A percentile compares a stretch with the other conserved stretches of the same genome.
Evolutionary conservation across 495 filamentous ascomycete genomes (phyloP).

Genomic region (Aspergillus nanangensis): DNA sequence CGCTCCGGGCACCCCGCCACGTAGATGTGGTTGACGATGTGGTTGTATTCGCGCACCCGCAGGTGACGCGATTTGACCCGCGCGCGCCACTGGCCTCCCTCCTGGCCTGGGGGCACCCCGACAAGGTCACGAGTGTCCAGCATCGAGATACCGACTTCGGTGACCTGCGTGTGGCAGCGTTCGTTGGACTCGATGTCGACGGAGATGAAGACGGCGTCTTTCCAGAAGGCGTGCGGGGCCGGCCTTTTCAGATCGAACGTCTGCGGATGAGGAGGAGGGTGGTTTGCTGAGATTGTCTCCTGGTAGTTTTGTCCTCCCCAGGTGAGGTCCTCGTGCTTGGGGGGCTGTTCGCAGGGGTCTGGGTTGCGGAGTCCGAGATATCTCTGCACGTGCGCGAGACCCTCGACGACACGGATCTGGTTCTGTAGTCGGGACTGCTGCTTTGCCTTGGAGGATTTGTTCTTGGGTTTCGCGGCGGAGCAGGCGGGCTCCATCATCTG

Average conservation of each 20-base stretch:
- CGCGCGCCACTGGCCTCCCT: slow-evolving; percentile 58
- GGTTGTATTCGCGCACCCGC: slow-evolving; percentile 62
- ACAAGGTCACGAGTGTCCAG: slow-evolving; percentile 66
- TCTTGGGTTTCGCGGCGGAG: slow-evolving; percentile 39
- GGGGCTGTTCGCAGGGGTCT: slow-evolving; percentile 5
- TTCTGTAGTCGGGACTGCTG: slow-evolving; percentile 40
- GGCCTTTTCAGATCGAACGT: slow-evolving; percentile 29
- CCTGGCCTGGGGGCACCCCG: slow-evolving; percentile 51
- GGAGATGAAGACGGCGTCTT: slow-evolving; percentile 65
- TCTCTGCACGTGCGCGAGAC: slow-evolving; percentile 57
- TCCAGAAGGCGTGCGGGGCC: slow-evolving; percentile 42
- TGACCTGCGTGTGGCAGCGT: slow-evolving; percentile 53
- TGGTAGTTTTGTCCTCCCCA: slow-evolving; percentile 20
- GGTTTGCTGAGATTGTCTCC: slow-evolving; percentile 11
- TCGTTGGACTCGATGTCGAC: slow-evolving; percentile 85
- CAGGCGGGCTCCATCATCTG: slow-evolving; percentile 40
- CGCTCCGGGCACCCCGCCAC: slow-evolving; percentile 64
- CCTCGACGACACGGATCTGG: slow-evolving; percentile 42
- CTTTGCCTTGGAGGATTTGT: slow-evolving; percentile 43
- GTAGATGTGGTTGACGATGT: slow-evolving; percentile 59
- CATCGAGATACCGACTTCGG: slow-evolving; percentile 80
- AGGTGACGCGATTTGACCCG: slow-evolving; percentile 70
- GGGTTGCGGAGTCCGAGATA: slow-evolving; percentile 60
- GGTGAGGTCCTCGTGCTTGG: slow-evolving; percentile 11
- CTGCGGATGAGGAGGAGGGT: slow-evolving; percentile 2